A percentile compares a stretch with the other conserved stretches of the same genome.
Conservation (phyloP, 2,329 filamentous ascomycete genomes). For the Dactylellina sp. region DNA sequence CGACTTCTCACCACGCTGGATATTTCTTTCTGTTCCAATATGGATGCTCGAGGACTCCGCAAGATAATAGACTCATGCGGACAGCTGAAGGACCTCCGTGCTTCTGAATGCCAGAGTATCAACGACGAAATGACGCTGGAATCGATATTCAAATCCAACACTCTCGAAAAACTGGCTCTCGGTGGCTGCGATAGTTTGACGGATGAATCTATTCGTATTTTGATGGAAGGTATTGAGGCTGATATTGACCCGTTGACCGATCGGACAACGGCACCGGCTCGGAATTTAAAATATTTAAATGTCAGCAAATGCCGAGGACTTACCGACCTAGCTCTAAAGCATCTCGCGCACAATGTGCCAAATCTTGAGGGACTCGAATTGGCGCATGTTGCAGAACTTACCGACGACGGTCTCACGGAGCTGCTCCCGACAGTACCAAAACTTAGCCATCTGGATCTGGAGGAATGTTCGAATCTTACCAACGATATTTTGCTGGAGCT, state of each 20-base stretch:
- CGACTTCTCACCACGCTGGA: slow-evolving; percentile 85
- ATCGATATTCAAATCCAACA: slow-evolving; percentile 82
- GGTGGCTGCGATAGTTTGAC: slow-evolving; percentile 82
- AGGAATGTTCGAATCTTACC: slow-evolving; percentile 82
- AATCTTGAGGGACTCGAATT: slow-evolving; percentile 84
- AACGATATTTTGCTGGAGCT: slow-evolving; percentile 80
- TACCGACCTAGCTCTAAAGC: slow-evolving; percentile 77
- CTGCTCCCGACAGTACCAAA: slow-evolving; percentile 80
- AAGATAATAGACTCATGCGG: slow-evolving; percentile 79
- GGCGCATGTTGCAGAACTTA: slow-evolving; percentile 79
- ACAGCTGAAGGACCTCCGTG: slow-evolving; percentile 80
- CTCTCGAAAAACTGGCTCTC: slow-evolving; percentile 82
- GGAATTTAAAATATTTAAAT: slow-evolving; percentile 85
- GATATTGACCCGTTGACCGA: slow-evolving; percentile 84
- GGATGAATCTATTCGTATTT: slow-evolving; percentile 77
- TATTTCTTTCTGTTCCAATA: slow-evolving; percentile 90
- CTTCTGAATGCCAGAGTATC: slow-evolving; percentile 84
- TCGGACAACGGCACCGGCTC: slow-evolving; percentile 78
- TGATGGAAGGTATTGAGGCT: slow-evolving; percentile 80
- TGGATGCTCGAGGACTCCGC: slow-evolving; percentile 80
- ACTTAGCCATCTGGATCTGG: slow-evolving; percentile 87
- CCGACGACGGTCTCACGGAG: slow-evolving; percentile 77
- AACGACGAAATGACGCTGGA: slow-evolving; percentile 78
- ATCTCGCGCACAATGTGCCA: slow-evolving; percentile 79
- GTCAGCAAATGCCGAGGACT: slow-evolving; percentile 81